Evolutionary conservation across 768 basidiomycete genomes (phyloP).

Genomic region (Leucocoprinus sp.): DNA sequence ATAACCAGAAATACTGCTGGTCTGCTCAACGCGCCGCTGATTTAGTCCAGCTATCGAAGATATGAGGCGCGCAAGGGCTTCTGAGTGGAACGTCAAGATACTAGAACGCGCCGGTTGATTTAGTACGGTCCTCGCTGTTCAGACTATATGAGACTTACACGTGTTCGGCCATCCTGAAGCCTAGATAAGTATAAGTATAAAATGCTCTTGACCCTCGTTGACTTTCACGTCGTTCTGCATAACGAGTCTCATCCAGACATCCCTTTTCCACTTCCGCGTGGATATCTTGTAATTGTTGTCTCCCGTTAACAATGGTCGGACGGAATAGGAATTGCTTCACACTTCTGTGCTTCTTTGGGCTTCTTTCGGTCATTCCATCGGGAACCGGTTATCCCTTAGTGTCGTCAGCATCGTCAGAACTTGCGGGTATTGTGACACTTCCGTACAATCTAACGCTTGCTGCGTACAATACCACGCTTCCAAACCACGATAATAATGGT

Average conservation of each 20-base stretch:
- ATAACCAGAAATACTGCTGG: background rate
- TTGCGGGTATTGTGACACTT: slow-evolving; percentile 10
- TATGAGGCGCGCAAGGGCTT: background rate
- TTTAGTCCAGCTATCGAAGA: background rate
- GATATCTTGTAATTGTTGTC: background rate
- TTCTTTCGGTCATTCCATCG: background rate
- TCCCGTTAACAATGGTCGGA: background rate
- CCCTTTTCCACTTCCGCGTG: background rate
- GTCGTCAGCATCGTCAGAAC: background rate
- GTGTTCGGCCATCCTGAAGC: background rate
- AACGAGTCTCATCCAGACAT: background rate
- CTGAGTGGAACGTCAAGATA: background rate
- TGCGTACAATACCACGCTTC: slow-evolving; percentile 31
- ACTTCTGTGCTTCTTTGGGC: background rate
- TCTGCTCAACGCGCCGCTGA: background rate
- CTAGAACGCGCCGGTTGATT: slow-evolving; percentile 1
- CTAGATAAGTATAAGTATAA: background rate
- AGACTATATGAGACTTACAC: background rate
- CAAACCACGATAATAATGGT: slow-evolving; percentile 37
- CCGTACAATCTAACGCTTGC: slow-evolving; percentile 37
- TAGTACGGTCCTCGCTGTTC: slow-evolving; percentile 2
- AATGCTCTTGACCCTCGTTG: no score
- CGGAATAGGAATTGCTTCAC: background rate
- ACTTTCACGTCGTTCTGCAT: no score
- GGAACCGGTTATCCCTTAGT: background rate